phyloP scores from a whole-genome alignment of 352 stramenopile genomes.

The Phytophthora hybrid region DNA sequence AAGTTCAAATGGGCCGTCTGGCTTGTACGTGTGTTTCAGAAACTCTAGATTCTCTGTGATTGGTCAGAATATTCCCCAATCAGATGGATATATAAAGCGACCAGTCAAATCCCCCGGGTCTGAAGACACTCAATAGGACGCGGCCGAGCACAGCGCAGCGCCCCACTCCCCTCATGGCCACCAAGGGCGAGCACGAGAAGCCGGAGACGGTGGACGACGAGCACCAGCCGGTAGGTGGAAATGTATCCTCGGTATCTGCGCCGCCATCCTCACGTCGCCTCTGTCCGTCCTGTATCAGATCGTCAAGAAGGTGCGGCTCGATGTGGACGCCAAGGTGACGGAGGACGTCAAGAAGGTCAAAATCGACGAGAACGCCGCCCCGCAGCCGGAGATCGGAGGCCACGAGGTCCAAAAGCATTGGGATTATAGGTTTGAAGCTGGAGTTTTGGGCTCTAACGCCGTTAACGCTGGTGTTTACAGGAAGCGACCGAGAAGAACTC shows the following conservation, averaged over 20 bases:
- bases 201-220: conserved; percentile 64
- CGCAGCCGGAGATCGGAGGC: conserved; percentile 36
- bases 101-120: conserved; percentile 34
- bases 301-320: conserved; percentile 68
- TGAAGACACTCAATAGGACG: conserved; percentile 15
- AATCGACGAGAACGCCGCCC: conserved; percentile 43
- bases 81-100: conserved; percentile 2
- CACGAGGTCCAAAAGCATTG: conserved; percentile 26
- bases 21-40: background rate
- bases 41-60: conserved; percentile 22
- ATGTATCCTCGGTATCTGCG: background rate
- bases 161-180: conserved; percentile 59
- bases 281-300: conserved; percentile 31
- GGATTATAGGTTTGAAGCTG: background rate
- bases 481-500: conserved; percentile 15
- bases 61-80: conserved; percentile 8
- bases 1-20: conserved; percentile 19
- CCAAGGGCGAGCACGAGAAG: conserved; percentile 82
- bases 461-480: background rate
- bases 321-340: conserved; percentile 56
- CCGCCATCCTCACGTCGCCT: background rate
- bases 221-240: conserved; percentile 57
- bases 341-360: conserved; percentile 59
- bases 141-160: background rate
- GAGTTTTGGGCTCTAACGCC: background rate